A percentile compares a stretch with the other conserved stretches of the same genome.
Conservation (phyloP, 176 grass and related monocot species). For the Musa acuminata region DNA sequence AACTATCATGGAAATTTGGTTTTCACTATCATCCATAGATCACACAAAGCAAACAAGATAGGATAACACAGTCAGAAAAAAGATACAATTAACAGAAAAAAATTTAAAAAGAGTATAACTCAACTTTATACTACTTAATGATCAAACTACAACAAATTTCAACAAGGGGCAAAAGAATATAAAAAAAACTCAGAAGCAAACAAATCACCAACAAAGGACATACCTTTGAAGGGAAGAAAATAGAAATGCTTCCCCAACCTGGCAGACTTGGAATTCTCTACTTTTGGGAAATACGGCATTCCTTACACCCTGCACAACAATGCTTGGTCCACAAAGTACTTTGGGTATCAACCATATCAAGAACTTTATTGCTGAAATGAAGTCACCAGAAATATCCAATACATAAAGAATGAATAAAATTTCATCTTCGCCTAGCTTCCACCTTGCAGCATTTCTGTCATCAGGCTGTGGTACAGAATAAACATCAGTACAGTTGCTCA, state of each 20-base stretch:
- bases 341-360: slow-evolving; percentile 78
- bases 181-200: background rate
- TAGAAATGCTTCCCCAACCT: slow-evolving; percentile 78
- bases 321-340: slow-evolving; percentile 46
- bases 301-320: slow-evolving; percentile 41
- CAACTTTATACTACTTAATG: too few relatives aligned
- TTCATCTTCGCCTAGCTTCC: slow-evolving; percentile 82
- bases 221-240: slow-evolving; percentile 92
- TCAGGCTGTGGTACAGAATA: slow-evolving; percentile 35
- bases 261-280: slow-evolving; percentile 84
- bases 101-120: too few relatives aligned
- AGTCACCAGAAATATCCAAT: slow-evolving; percentile 86
- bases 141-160: background rate
- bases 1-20: too few relatives aligned
- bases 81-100: too few relatives aligned
- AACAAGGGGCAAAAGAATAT: background rate
- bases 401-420: slow-evolving; percentile 77
- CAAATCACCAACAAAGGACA: background rate
- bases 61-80: too few relatives aligned
- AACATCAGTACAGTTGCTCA: slow-evolving; percentile 39
- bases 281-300: slow-evolving; percentile 45
- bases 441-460: slow-evolving; percentile 44
- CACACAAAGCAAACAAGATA: too few relatives aligned
- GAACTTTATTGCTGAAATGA: slow-evolving; percentile 61
- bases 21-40: too few relatives aligned